A percentile compares a stretch with the other conserved stretches of the same genome.
Evolutionary conservation across 345 rosid genomes (phyloP).

Genomic region (Murraya paniculata): DNA sequence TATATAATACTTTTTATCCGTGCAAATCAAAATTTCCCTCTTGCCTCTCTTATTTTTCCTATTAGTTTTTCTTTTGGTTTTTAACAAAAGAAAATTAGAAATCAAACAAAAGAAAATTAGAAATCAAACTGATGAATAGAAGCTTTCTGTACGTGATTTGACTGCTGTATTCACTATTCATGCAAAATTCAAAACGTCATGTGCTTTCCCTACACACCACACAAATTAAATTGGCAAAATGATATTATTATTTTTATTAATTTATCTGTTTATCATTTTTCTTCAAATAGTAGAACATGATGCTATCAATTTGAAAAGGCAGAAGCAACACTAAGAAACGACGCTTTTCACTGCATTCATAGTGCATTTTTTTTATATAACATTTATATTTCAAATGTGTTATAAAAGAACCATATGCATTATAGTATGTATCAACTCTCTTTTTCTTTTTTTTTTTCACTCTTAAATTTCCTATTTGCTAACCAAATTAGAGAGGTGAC

Average conservation of each 20-base stretch:
- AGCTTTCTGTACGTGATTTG: not conserved
- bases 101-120: not conserved
- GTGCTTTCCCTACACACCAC: not conserved
- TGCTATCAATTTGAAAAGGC: not conserved
- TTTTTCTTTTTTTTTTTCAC: too few relatives aligned
- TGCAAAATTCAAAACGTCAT: not conserved
- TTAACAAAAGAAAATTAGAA: not conserved
- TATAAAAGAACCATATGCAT: too few relatives aligned
- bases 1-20: too few relatives aligned
- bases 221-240: not conserved
- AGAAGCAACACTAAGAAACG: not conserved
- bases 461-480: too few relatives aligned
- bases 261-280: not conserved
- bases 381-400: too few relatives aligned
- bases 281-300: constrained; percentile 7
- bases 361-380: not conserved
- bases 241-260: not conserved
- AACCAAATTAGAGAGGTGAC: too few relatives aligned
- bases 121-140: not conserved
- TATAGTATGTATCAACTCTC: too few relatives aligned
- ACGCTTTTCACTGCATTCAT: not conserved
- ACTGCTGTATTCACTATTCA: not conserved
- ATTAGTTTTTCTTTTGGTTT: not conserved
- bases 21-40: too few relatives aligned
- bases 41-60: too few relatives aligned